Percentiles rank a stretch among this genome's conserved stretches.
These are phyloP conservation scores for Penicillium aurantiogriseum DNA, from an alignment of 2,329 filamentous ascomycete genomes.

Conservation along the genomic window DNA sequence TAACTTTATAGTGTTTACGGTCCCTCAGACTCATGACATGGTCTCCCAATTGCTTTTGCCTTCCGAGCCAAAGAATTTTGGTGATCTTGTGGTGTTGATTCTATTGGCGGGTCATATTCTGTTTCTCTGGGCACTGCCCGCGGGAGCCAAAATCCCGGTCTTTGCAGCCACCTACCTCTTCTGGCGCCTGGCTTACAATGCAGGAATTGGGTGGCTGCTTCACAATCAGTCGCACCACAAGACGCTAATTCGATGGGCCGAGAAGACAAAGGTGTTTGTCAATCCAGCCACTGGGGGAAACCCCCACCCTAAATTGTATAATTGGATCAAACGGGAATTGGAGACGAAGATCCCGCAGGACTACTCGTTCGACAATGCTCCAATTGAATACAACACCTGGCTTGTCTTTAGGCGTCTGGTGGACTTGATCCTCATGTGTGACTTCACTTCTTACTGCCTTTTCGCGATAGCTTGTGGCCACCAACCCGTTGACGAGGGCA, in stretches of 20 bases:
- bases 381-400: conserved; percentile 99
- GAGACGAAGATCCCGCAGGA: conserved; percentile 93
- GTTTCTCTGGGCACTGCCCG: conserved; percentile 70
- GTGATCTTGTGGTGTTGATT: conserved; percentile 74
- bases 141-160: conserved; percentile 66
- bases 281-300: conserved; percentile 77
- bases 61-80: conserved; percentile 90
- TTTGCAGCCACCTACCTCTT: conserved; percentile 85
- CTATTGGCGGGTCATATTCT: conserved; percentile 75
- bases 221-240: conserved; percentile 87
- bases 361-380: conserved; percentile 89
- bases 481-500: conserved; percentile 69
- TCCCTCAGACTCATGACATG: conserved; percentile 97
- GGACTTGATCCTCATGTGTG: conserved; percentile 97
- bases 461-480: conserved; percentile 88
- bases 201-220: conserved; percentile 86
- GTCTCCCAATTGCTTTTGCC: conserved; percentile 95
- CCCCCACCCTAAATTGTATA: conserved; percentile 77
- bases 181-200: conserved; percentile 90
- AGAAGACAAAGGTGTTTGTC: conserved; percentile 82
- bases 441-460: conserved; percentile 94
- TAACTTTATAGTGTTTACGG: conserved; percentile 74
- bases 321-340: conserved; percentile 80
- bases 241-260: conserved; percentile 82
- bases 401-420: conserved; percentile 92